Percentiles rank a stretch among this genome's conserved stretches.
Evolutionary conservation across 1,284 basidiomycete species (phyloP).

Genomic region (Rhodotorula mucilaginosa): DNA sequence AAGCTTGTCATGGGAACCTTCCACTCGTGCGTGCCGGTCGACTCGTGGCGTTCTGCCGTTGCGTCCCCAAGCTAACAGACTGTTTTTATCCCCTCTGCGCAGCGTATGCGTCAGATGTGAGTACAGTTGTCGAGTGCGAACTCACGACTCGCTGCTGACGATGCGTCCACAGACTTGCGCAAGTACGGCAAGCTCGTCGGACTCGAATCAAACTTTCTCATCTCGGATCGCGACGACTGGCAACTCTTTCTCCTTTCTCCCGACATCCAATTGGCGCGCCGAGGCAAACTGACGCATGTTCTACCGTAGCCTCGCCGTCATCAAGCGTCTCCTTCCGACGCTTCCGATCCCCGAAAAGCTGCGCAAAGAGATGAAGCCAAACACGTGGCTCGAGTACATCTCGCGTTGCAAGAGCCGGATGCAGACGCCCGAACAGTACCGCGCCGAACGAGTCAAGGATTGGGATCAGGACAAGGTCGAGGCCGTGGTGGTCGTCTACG

Average conservation of each 20-base stretch:
- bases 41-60: too few species aligned
- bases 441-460: background rate
- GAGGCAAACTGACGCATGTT: background rate
- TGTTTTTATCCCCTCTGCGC: background rate
- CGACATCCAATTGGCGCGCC: too few species aligned
- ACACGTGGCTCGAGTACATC: conserved; percentile 62
- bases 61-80: background rate
- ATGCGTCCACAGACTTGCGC: conserved; percentile 56
- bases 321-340: conserved; percentile 58
- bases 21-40: conserved; percentile 28
- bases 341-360: conserved; percentile 45
- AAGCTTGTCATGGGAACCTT: conserved; percentile 58
- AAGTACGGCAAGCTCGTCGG: conserved; percentile 63
- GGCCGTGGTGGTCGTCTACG: conserved; percentile 26
- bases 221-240: conserved; percentile 81
- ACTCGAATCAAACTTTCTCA: conserved; percentile 72
- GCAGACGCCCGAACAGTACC: conserved; percentile 53
- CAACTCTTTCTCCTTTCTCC: too few species aligned
- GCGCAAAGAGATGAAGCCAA: conserved; percentile 62
- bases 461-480: conserved; percentile 29
- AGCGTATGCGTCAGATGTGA: conserved; percentile 8
- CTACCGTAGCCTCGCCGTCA: conserved; percentile 49
- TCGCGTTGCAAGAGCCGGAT: conserved; percentile 79
- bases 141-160: background rate
- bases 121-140: background rate